Evolutionary conservation across 2,329 filamentous ascomycete species (phyloP), one percentile per base, ranked within the genome.

Genomic region (Fonsecaea nubica): DNA sequence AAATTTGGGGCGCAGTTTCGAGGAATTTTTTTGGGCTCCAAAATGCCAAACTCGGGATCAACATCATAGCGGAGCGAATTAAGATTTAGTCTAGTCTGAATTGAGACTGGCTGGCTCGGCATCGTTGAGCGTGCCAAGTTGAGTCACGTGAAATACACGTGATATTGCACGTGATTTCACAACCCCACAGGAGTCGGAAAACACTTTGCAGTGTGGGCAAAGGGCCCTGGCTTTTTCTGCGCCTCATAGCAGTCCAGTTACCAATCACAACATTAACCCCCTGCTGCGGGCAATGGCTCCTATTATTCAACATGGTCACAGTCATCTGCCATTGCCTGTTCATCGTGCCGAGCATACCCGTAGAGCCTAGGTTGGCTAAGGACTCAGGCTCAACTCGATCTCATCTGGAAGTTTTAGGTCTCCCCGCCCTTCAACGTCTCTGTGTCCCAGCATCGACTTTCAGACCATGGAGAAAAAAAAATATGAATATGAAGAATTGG

Each of bases 1-100:
- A 55, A 55, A 55, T 35, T 55, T 55, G 33, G 10, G 52, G 45
- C 52, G 30, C 52, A 55, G 30, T 55, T 12, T 55, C 18, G 45
- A 50, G 45, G 45, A 50, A 50, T 25, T 50, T 50, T 50, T 50
- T 50, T 50, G 45, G 45, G 45, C 45, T 50, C 18, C 45, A 50
- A 50, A 50, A 25, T 25, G 18, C 42, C 18, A 4, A 50, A 50
- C 18, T 12, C 45, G 45, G 25, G 21, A 50, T 50, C 45, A 50
- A 25, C 45, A 50, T 50, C 45, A 50, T 50, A 30, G 45, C 45
- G 45, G 18, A 12, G n/a, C 18, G 12, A 25, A 25, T 50, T 50
- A 50, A 50, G 45, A 10, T 50, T 50, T 10, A n/a, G 18, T 9
- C 45, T 50, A 50, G 45, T 3, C 45, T 18, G 0, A 9, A 10